phyloP scores from a whole-genome alignment of 495 filamentous ascomycete species.

The Pseudevernia furfuracea region DNA sequence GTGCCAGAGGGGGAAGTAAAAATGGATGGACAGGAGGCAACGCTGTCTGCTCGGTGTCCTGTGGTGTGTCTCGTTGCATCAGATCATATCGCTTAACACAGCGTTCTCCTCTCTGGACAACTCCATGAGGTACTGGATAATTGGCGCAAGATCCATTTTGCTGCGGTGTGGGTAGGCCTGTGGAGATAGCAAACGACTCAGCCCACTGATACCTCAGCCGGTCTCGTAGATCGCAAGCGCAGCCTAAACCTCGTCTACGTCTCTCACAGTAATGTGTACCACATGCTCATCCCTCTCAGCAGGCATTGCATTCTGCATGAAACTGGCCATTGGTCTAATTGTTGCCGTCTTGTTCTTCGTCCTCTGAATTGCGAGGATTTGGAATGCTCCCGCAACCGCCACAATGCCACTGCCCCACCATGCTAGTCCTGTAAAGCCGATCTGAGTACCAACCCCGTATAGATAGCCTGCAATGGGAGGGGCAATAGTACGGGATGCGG shows the following conservation, averaged over 20 bases:
- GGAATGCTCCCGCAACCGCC: conserved; percentile 58
- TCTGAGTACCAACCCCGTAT: conserved; percentile 58
- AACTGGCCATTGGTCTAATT: conserved; percentile 28
- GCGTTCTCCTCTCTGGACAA: no score
- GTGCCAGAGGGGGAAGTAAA: background rate
- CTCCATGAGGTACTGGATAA: no score
- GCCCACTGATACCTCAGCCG: no score
- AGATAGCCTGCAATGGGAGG: conserved; percentile 69
- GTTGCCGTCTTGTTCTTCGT: conserved; percentile 38
- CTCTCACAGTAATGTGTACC: conserved; percentile 19
- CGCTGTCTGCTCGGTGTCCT: no score
- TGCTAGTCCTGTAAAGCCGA: conserved; percentile 64
- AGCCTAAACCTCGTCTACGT: conserved; percentile 6
- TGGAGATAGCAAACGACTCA: no score
- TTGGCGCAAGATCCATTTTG: no score
- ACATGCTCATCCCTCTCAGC: conserved; percentile 17
- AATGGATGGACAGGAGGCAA: no score
- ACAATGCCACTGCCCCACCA: conserved; percentile 73
- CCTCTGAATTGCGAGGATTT: conserved; percentile 57
- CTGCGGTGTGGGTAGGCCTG: no score
- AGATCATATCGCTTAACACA: no score
- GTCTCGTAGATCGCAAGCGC: no score
- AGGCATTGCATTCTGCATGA: conserved; percentile 20
- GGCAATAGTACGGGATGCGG: conserved; percentile 66
- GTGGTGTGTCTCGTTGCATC: no score